Percentiles rank a stretch among this genome's conserved stretches.
These are phyloP conservation scores for Trametes villosa DNA, from an alignment of 768 basidiomycete genomes.

Conservation along the genomic window DNA sequence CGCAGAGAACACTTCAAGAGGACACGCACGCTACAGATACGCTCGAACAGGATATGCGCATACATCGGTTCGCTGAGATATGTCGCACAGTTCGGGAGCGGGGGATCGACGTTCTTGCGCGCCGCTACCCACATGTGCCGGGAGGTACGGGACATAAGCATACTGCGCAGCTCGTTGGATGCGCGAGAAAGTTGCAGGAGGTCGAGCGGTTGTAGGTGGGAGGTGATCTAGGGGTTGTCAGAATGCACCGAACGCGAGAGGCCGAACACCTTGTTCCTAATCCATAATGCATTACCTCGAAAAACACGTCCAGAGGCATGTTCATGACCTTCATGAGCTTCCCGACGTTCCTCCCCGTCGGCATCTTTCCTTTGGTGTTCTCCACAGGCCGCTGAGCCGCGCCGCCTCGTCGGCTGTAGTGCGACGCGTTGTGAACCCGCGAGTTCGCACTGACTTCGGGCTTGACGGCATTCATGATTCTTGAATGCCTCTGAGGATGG, in stretches of 20 bases:
- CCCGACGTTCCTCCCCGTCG: background rate
- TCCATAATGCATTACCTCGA: too few species aligned
- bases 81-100: conserved; percentile 11
- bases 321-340: conserved; percentile 5
- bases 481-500: too few species aligned
- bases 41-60: conserved; percentile 10
- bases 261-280: too few species aligned
- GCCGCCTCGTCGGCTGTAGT: too few species aligned
- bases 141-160: conserved; percentile 22
- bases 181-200: conserved; percentile 27
- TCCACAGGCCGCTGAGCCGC: background rate
- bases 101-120: conserved; percentile 11
- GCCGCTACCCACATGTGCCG: conserved; percentile 27
- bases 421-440: too few species aligned
- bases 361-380: background rate
- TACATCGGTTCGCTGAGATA: conserved; percentile 16
- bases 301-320: conserved; percentile 11
- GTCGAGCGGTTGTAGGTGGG: conserved; percentile 28
- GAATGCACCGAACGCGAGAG: too few species aligned
- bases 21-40: background rate
- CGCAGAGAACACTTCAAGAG: background rate
- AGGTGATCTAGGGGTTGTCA: conserved; percentile 9
- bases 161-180: conserved; percentile 8
- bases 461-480: too few species aligned
- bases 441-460: too few species aligned